Percentiles rank a stretch among this genome's conserved stretches.
phyloP scores from a whole-genome alignment of 495 filamentous ascomycete species.

The Cairneyella variabilis region DNA sequence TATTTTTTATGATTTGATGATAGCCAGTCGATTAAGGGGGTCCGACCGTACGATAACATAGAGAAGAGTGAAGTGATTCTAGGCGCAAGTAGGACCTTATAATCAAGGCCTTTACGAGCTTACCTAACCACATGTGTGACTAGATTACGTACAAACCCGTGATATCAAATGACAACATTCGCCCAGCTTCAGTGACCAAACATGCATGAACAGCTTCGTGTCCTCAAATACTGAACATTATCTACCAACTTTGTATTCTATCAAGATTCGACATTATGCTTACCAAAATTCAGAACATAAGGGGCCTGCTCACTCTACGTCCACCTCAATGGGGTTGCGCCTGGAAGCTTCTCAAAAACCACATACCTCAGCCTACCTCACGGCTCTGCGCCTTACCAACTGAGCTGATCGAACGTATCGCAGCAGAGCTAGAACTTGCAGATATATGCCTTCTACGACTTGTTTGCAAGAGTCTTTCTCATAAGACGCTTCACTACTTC shows the following conservation, averaged over 20 bases:
- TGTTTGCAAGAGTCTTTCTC: constrained; percentile 2
- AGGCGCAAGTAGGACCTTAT: too few species aligned
- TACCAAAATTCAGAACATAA: background rate
- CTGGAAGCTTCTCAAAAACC: background rate
- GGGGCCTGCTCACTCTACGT: background rate
- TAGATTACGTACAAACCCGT: too few species aligned
- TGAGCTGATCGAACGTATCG: constrained; percentile 10
- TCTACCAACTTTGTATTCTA: too few species aligned
- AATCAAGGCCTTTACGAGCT: too few species aligned
- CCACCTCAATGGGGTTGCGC: too few species aligned
- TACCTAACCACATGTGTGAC: too few species aligned
- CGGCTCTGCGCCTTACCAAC: constrained; percentile 3
- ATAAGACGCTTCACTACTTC: constrained; percentile 4
- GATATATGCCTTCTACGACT: constrained; percentile 6
- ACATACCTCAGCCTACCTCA: background rate
- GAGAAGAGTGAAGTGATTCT: background rate
- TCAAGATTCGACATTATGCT: background rate
- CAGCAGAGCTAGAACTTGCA: background rate
- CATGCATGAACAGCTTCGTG: too few species aligned
- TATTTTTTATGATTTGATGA: background rate
- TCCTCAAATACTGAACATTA: too few species aligned
- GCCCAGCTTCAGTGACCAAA: too few species aligned
- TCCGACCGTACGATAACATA: background rate
- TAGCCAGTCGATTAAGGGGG: background rate
- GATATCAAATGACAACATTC: too few species aligned